Base-by-base conservation (phyloP, 1,284 basidiomycete genomes). In the Tilletia horrida region DNA sequence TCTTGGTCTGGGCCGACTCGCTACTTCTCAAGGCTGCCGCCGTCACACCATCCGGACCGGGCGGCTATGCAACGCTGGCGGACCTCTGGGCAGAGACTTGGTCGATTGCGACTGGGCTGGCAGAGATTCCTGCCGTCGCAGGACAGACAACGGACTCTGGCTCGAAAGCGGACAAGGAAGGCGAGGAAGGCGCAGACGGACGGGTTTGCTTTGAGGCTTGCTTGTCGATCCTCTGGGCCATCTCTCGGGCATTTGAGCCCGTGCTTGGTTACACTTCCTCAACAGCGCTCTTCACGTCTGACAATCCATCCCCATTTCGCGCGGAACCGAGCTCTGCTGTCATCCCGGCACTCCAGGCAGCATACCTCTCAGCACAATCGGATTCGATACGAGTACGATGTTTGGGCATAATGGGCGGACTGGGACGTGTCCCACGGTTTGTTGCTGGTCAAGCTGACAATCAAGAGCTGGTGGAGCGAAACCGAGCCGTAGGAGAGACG, bases 331-430 rank as follows among this genome's bases (percentile, higher is more conserved):
- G 55, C 55, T 31, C 55, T 25, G 16, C 55, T 3, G 63, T 71
- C 43, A 69, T 76, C 59, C 18, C 45, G 21, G 77, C 78, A 1
- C 66, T 79, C 21, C 64, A 48, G 3, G 65, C 71, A 0, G 71
- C 72, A 1, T 78, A 78, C 65, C 63, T 66, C 11, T 63, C 73
- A 1, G 72, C 78, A 0, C 29, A 25, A 1, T 57, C 71, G 8
- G 73, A 76, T 25, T 65, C 66, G 11, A 75, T 81, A 68, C 70
- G 77, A 4, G 73, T 73, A 23, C 76, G 76, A 65, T 68, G 67
- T 45, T 64, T 80, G 45, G 74, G 76, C 18, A 65, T 70, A 1
- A 67, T 78, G 13, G 70, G 73, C 1, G 67, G 72, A 21, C 62
- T 80, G 7, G 71, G 73, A 1, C 74, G 78, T 2, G 65, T 67